A percentile compares a stretch with the other conserved stretches of the same genome.
These are phyloP conservation scores for Lasiosphaeria hispida DNA, from an alignment of 495 filamentous ascomycete genomes.

Conservation along the genomic window DNA sequence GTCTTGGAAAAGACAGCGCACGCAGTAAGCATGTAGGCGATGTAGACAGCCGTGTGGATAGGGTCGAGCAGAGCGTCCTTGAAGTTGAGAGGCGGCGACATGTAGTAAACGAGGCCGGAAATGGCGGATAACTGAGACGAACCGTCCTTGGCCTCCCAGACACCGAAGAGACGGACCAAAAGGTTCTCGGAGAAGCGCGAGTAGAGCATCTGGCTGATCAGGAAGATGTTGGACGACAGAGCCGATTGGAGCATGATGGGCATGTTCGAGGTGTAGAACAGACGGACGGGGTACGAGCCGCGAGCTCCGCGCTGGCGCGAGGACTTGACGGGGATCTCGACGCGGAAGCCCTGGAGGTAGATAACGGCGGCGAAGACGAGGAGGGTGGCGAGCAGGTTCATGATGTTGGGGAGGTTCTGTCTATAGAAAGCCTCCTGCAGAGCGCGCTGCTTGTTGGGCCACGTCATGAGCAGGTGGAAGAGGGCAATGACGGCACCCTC, in stretches of 20 bases:
- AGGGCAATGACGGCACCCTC: slow-evolving; percentile 98
- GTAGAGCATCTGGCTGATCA: slow-evolving; percentile 98
- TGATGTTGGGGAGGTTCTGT: slow-evolving; percentile 99
- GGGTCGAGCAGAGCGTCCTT: slow-evolving; percentile 94
- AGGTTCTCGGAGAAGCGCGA: slow-evolving; percentile 98
- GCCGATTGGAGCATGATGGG: slow-evolving; percentile 99
- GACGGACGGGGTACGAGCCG: slow-evolving; percentile 74
- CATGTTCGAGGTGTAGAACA: slow-evolving; percentile 92
- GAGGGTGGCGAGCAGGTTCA: slow-evolving; percentile 94
- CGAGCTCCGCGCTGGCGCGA: slow-evolving; percentile 98
- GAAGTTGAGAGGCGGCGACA: slow-evolving; percentile 97
- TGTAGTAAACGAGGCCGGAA: slow-evolving; percentile 96
- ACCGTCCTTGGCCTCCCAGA: slow-evolving; percentile 97
- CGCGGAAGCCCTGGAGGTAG: slow-evolving; percentile 99
- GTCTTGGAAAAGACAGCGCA: slow-evolving; percentile 99
- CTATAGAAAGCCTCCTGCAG: slow-evolving; percentile 98
- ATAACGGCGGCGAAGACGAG: slow-evolving; percentile 95
- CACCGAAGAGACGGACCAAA: slow-evolving; percentile 90
- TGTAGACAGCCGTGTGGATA: slow-evolving; percentile 93
- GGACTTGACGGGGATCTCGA: slow-evolving; percentile 99
- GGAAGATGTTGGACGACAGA: slow-evolving; percentile 97
- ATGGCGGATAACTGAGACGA: slow-evolving; percentile 90
- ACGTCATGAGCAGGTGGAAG: slow-evolving; percentile 96
- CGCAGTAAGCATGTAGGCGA: slow-evolving; percentile 93
- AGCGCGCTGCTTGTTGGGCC: slow-evolving; percentile 97